A percentile compares a stretch with the other conserved stretches of the same genome.
Evolutionary conservation across 2,329 filamentous ascomycete species (phyloP).

Genomic region (Xylariomycetidae sp.): DNA sequence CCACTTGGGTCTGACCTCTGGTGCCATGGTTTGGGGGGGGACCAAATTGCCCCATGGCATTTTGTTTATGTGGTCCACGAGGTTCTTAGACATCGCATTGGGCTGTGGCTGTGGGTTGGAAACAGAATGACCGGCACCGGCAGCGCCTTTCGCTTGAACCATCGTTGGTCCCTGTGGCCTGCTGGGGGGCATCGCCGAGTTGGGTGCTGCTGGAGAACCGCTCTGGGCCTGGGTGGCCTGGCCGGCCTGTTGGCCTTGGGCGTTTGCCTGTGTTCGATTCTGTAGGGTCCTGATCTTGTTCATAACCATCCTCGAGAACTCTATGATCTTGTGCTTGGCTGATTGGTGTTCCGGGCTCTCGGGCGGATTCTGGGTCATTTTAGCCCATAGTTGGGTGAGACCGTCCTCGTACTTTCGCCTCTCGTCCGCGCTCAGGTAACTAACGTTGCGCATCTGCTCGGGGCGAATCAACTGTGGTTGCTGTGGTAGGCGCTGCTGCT

Average conservation of each 20-base stretch:
- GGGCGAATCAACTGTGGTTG: conserved; percentile 33
- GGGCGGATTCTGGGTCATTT: conserved; percentile 42
- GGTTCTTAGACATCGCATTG: conserved; percentile 13
- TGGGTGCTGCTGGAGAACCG: conserved; percentile 15
- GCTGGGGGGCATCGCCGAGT: conserved; percentile 10
- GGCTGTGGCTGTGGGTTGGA: too few species aligned
- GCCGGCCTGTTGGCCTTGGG: conserved; percentile 15
- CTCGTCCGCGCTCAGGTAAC: conserved; percentile 49
- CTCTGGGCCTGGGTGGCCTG: conserved; percentile 5
- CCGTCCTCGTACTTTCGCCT: conserved; percentile 56
- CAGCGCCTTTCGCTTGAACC: background rate
- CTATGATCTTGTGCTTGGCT: conserved; percentile 53
- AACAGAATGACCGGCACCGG: conserved; percentile 1
- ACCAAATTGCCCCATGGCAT: conserved; percentile 19
- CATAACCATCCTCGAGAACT: conserved; percentile 56
- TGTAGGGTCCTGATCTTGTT: conserved; percentile 40
- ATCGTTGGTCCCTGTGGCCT: conserved; percentile 12
- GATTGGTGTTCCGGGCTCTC: conserved; percentile 43
- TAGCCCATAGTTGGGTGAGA: conserved; percentile 46
- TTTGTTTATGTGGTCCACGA: conserved; percentile 21
- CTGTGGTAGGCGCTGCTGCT: conserved; percentile 8
- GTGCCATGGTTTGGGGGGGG: conserved; percentile 9
- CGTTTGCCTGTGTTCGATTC: conserved; percentile 15
- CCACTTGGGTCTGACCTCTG: conserved; percentile 18
- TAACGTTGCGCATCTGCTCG: conserved; percentile 46